Percentiles rank a stretch among this genome's conserved stretches.
Evolutionary conservation across 2,329 filamentous ascomycete species (phyloP).

Genomic region (Teratosphaeria viscida): DNA sequence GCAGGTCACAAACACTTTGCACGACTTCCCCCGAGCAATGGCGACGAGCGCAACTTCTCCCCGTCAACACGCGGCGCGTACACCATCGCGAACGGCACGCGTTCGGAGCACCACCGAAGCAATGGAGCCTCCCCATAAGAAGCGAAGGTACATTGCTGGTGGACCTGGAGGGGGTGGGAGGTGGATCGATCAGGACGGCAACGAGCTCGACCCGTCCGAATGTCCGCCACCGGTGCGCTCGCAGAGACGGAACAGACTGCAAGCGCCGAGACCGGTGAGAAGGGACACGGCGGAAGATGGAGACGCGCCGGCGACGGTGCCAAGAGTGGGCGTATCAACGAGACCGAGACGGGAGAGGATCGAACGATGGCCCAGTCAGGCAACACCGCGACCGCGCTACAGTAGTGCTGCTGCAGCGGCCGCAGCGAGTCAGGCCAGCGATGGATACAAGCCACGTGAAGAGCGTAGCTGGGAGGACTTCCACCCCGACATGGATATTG

Average conservation of each 20-base stretch:
- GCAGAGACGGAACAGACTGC: slow-evolving; percentile 3
- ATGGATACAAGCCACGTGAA: slow-evolving; percentile 94
- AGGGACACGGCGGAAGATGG: slow-evolving; percentile 3
- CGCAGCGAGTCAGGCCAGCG: slow-evolving; percentile 76
- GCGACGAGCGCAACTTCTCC: slow-evolving; percentile 7
- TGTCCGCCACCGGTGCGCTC: slow-evolving; percentile 9
- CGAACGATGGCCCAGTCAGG: slow-evolving; percentile 26
- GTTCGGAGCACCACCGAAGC: slow-evolving; percentile 19
- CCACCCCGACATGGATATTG: slow-evolving; percentile 87
- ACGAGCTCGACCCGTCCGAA: slow-evolving; percentile 30
- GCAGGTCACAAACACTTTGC: neutral
- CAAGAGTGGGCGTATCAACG: slow-evolving; percentile 17
- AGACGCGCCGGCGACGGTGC: slow-evolving; percentile 7
- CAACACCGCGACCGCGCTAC: slow-evolving; percentile 54
- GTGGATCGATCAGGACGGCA: slow-evolving; percentile 64
- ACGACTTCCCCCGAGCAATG: slow-evolving; percentile 9
- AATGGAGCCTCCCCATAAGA: slow-evolving; percentile 35
- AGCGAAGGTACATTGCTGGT: slow-evolving; percentile 64
- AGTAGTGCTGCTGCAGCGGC: slow-evolving; percentile 78
- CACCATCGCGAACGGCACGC: slow-evolving; percentile 18
- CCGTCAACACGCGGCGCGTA: slow-evolving; percentile 16
- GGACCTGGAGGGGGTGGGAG: slow-evolving; percentile 77
- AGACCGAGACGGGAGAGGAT: slow-evolving; percentile 20
- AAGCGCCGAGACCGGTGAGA: neutral
- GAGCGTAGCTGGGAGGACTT: slow-evolving; percentile 98